phyloP scores from a whole-genome alignment of 83 land plant genomes.

The Picea abies region DNA sequence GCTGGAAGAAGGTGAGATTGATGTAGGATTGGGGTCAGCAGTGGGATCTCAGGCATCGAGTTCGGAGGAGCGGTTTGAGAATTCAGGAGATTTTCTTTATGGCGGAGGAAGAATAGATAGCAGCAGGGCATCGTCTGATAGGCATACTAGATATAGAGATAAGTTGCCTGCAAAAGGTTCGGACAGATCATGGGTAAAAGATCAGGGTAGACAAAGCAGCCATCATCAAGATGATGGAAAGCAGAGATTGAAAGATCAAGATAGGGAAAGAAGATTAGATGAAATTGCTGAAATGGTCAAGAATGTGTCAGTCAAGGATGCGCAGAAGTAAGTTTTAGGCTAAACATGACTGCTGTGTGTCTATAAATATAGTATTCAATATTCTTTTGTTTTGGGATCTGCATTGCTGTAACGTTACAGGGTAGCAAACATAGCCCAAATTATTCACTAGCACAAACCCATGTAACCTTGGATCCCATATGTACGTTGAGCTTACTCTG shows the following conservation, averaged over 20 bases:
- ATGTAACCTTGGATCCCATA: too few species aligned
- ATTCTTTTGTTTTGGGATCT: not conserved
- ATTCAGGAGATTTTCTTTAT: not conserved
- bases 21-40: conserved; percentile 29
- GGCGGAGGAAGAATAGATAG: conserved; percentile 3
- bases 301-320: conserved; percentile 50
- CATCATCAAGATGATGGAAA: conserved; percentile 7
- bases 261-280: conserved; percentile 12
- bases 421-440: not conserved
- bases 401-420: not conserved
- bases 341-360: not conserved
- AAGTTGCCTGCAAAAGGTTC: conserved; percentile 11
- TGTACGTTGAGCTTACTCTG: too few species aligned
- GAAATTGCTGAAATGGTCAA: conserved; percentile 39
- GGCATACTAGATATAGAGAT: not conserved
- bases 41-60: not conserved
- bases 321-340: conserved; percentile 54
- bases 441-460: too few species aligned
- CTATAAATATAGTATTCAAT: not conserved
- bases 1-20: conserved; percentile 91
- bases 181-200: conserved; percentile 20
- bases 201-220: not conserved
- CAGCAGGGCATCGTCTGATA: not conserved
- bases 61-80: conserved; percentile 16
- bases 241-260: conserved; percentile 7